phyloP scores from a whole-genome alignment of 2,329 filamentous ascomycete genomes.

The Arthrobotrys musiformis region DNA sequence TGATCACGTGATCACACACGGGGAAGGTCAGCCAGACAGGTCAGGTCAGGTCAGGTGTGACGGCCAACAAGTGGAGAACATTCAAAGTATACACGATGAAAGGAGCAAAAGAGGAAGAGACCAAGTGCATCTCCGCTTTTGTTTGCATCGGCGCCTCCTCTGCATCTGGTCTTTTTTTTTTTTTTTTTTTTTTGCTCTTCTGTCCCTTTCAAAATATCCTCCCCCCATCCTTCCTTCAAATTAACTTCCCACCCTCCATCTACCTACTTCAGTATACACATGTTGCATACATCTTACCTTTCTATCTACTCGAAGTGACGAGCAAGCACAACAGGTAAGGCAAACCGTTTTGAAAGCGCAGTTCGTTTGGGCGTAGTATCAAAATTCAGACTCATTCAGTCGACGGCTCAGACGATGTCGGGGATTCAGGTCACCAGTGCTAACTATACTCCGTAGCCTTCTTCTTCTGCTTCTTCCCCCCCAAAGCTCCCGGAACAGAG shows the following conservation, averaged over 20 bases:
- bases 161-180: neutral
- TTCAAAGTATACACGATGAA: neutral
- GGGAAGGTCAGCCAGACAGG: neutral
- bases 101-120: neutral
- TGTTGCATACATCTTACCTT: too few species aligned
- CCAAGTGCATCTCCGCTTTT: neutral
- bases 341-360: neutral
- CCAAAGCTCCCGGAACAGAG: too few species aligned
- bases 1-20: neutral
- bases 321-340: neutral
- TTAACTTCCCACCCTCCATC: neutral
- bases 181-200: neutral
- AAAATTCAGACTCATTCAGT: too few species aligned
- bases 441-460: too few species aligned
- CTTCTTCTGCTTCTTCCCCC: too few species aligned
- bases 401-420: neutral
- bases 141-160: neutral
- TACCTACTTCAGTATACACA: too few species aligned
- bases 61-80: neutral
- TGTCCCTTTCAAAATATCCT: neutral
- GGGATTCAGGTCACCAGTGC: too few species aligned
- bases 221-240: neutral
- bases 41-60: neutral
- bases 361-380: neutral
- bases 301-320: too few species aligned